Evolutionary conservation across 1,139 yeast genomes (phyloP).

Genomic region (Candida freyschussii): DNA sequence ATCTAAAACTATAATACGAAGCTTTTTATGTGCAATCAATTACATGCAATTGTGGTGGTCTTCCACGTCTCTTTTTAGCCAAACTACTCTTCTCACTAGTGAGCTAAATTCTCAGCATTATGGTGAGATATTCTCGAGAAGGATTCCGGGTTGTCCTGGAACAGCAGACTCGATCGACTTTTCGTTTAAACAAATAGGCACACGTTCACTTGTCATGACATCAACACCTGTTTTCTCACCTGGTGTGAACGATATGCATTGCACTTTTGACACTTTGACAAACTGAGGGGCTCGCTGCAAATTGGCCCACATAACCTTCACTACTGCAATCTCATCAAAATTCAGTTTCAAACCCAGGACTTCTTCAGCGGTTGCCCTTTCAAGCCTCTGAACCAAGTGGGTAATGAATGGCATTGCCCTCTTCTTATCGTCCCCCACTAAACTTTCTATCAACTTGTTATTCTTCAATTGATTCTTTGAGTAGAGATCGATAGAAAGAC

Average conservation of each 20-base stretch:
- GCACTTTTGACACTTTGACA: slow-evolving; percentile 51
- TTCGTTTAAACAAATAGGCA: slow-evolving; percentile 54
- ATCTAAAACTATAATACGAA: too few species aligned
- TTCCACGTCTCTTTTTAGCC: too few species aligned
- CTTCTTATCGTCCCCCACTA: slow-evolving; percentile 72
- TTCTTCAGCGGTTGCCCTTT: slow-evolving; percentile 58
- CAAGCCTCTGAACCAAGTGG: slow-evolving; percentile 73
- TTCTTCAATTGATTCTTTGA: slow-evolving; percentile 59
- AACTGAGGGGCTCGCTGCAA: slow-evolving; percentile 65
- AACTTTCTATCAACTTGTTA: slow-evolving; percentile 53
- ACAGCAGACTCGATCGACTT: slow-evolving; percentile 79
- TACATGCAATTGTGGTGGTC: too few species aligned
- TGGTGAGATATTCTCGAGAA: slow-evolving; percentile 60
- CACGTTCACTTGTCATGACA: slow-evolving; percentile 64
- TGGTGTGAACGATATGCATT: slow-evolving; percentile 53
- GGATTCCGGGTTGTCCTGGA: slow-evolving; percentile 91
- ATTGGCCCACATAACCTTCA: slow-evolving; percentile 49
- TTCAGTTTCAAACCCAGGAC: slow-evolving; percentile 86
- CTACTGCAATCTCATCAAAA: slow-evolving; percentile 70
- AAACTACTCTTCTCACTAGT: too few species aligned
- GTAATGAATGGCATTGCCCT: slow-evolving; percentile 98
- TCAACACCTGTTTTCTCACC: slow-evolving; percentile 62
- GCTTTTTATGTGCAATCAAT: too few species aligned
- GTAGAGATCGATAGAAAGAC: slow-evolving; percentile 74
- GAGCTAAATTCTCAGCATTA: too few species aligned